Evolutionary conservation across 129 eudicot species (phyloP), one percentile per base, ranked within the genome.

Genomic region (Flaveria bidentis): DNA sequence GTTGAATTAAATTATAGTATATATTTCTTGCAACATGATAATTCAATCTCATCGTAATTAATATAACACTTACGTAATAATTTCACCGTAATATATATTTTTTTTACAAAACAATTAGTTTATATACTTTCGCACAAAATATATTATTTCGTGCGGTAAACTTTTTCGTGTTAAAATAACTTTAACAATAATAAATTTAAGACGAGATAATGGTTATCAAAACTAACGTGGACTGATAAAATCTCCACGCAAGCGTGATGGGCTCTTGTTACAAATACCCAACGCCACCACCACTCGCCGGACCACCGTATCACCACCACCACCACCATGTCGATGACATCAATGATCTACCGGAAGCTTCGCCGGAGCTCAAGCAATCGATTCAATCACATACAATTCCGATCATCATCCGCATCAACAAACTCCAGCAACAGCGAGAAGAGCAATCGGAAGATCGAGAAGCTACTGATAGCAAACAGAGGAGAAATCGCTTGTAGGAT

Each of bases 401-500:
- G 83, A 10, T 20, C 46, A 0, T 23, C 71, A 0, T 46, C 62
- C 39, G 28, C 85, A 17, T 47, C 74, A 76, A 42, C 76, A 20
- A 12, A 75, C 74, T 47, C 80, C 85, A 5, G 25, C 88, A 11
- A 50, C 79, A 51, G 62, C 66, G 78, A 74, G 13, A 15, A 26
- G 57, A 22, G 71, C 13, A 67, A 72, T 69, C 73, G 78, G 28
- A 74, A 85, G 51, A 92, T 95, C 5, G 97, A 95, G 87, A 95
- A 95, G 84, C 76, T 95, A 26, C 65, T 95, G 14, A 84, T 95
- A 3, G 99, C 99, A 0, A 95, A 95, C 53, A 80, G 99, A 83
- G 99, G 99, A 30, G 99, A 95, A 82, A 95, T 95, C 12, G 96
- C 99, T 5, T 91, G 97, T 65, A 78, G 99, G 82, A 86, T 95